These are phyloP conservation scores for Populus tremula DNA, from an alignment of 345 rosid species.

Conservation along the genomic window DNA sequence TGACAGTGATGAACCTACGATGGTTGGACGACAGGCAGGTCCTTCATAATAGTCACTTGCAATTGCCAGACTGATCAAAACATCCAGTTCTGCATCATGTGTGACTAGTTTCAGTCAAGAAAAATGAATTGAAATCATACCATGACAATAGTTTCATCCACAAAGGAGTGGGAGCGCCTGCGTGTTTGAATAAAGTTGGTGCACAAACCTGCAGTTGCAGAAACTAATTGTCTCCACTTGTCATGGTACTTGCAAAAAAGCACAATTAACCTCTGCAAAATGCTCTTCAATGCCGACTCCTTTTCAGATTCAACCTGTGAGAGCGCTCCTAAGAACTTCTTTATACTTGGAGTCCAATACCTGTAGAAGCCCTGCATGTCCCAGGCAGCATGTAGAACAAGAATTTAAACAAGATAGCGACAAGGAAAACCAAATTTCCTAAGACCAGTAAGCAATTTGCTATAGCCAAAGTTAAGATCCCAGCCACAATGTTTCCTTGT, in stretches of 20 bases:
- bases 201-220: slow-evolving; percentile 64
- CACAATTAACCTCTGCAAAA: slow-evolving; percentile 70
- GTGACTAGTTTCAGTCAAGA: slow-evolving; percentile 22
- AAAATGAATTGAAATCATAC: slow-evolving; percentile 5
- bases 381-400: background rate
- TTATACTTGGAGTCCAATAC: slow-evolving; percentile 85
- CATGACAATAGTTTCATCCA: background rate
- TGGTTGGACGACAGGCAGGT: slow-evolving; percentile 65
- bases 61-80: slow-evolving; percentile 75
- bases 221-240: slow-evolving; percentile 78
- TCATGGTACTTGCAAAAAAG: slow-evolving; percentile 71
- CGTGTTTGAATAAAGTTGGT: slow-evolving; percentile 5
- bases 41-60: slow-evolving; percentile 90
- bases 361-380: slow-evolving; percentile 73
- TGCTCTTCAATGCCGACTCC: slow-evolving; percentile 69
- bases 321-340: slow-evolving; percentile 60
- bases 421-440: background rate
- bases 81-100: slow-evolving; percentile 77
- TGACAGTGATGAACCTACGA: slow-evolving; percentile 43
- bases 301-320: slow-evolving; percentile 81
- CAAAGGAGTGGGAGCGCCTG: background rate
- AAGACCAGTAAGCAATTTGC: background rate
- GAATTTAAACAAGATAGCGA: background rate
- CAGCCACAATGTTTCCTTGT: slow-evolving; percentile 1
- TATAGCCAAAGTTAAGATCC: slow-evolving; percentile 7